Base-by-base conservation (phyloP, 1,284 basidiomycete genomes). In the Papiliotrema nemorosa region DNA sequence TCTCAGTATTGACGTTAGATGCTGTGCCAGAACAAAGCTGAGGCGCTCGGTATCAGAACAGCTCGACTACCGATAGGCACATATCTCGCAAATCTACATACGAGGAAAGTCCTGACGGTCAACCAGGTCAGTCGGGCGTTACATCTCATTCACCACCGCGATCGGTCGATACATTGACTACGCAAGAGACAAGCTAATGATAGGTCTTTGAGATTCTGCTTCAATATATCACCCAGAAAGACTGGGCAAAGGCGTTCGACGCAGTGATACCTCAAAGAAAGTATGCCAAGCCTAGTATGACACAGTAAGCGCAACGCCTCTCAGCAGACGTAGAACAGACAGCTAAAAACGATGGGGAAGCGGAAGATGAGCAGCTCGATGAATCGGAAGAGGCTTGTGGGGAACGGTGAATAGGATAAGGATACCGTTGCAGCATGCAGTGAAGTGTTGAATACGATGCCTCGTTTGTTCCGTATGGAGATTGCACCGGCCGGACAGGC, bases 101-200 rank as follows among this genome's bases (percentile, higher is more conserved):
- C 92, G 2, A 84, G 96, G 51, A 97, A 97, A 67, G 91, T 99
- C 24, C 78, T 99, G 56, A 98, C 96, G 0, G 92, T 99, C 49
- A 98, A 99, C 68, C 94, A 97, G 76, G 83, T 80, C 24, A 38
- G 70, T 59, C 18, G 14, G 18, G 35, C n/a, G 9, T 7, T 6
- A 12, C 10, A 9, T n/a, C 6, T 6, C 35, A 9, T 14, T 37
- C 9, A 9, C 18, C 9, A 14, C 35, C n/a, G 35, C n/a, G 9
- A 20, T 14, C 35, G 31, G 10, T 10, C 10, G 31, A 33, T 33
- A 10, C 31, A 33, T 16, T 9, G 10, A 9, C 10, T 33, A 16
- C 16, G 10, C 31, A 9, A 33, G 31, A 33, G 31, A 16, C 9
- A 37, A 37, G 12, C 35, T 37, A 7, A 37, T 18, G 9, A n/a